Base-by-base conservation (phyloP, 805 yeast genomes). In the Saturnispora zaruensis region DNA sequence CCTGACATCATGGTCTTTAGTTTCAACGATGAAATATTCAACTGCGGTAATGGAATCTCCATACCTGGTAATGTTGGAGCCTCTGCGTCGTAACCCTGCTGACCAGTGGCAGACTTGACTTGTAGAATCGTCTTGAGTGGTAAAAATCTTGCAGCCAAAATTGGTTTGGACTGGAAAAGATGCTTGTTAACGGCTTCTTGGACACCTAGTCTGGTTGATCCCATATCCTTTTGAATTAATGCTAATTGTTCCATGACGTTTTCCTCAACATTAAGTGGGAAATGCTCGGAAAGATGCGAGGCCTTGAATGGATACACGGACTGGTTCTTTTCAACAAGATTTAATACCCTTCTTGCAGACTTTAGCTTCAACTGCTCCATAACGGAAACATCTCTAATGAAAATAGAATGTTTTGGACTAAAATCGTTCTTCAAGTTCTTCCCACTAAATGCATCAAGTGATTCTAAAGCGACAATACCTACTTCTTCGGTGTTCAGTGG, bases 261-360 rank as follows among this genome's bases (percentile, higher is more conserved):
- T 8, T 26, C 41, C 34, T 66, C 59, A 38, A 70, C 61, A 44
- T 76, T 68, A 23, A 82, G 66, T 49, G 90, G 90, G 75, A 82
- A 83, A 38, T 66, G 59, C 23, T 73, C 71, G 14, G 87, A 76
- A 44, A 87, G 69, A 67, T 87, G 84, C 36, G 88, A 74, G 57
- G 90, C 74, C 68, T 88, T 91, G 74, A 91, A 87, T 51, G 99
- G 98, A 67, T 79, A 91, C 32, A 93, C 98, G 25, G 96, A 86
- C 57, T 78, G 74, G 44, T 77, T 71, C 57, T 77, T 79, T 67
- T 89, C 96, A 56, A 87, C 78, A 53, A 77, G 77, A 32, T 79
- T 73, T 56, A 90, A 73, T 50, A 89, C 73, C 53, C 75, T 76
- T 66, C 96, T 79, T 8, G 96, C 75, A 23, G 87, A 74, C 63